phyloP scores from a whole-genome alignment of 768 basidiomycete species.

The Gautieria morchelliformis region DNA sequence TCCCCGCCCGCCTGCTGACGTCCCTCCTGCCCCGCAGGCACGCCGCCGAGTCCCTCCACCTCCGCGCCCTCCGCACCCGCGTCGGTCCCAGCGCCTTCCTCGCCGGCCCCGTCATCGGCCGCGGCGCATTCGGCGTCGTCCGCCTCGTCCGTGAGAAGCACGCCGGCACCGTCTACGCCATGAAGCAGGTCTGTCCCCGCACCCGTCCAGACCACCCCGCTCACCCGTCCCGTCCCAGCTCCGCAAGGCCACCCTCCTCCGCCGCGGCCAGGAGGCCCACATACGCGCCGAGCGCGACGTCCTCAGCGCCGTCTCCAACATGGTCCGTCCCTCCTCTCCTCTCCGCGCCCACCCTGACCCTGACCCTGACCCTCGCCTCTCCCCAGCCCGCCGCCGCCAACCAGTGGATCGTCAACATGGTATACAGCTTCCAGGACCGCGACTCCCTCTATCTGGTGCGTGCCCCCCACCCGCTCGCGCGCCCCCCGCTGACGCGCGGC shows the following conservation, averaged over 20 bases:
- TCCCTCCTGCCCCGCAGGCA: no score
- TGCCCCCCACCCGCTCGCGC: constrained; percentile 10
- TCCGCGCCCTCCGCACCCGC: no score
- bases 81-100: constrained; percentile 69
- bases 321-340: constrained; percentile 41
- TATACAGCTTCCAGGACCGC: constrained; percentile 92
- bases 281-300: constrained; percentile 93
- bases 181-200: constrained; percentile 71
- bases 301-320: constrained; percentile 81
- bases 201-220: constrained; percentile 12
- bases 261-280: constrained; percentile 95
- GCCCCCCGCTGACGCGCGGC: neutral
- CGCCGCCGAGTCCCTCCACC: no score
- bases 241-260: constrained; percentile 86
- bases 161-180: constrained; percentile 77
- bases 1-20: no score
- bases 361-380: no score
- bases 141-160: constrained; percentile 79
- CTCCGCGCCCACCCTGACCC: no score
- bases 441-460: constrained; percentile 90
- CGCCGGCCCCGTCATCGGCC: constrained; percentile 89
- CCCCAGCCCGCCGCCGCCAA: constrained; percentile 26
- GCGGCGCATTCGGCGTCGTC: constrained; percentile 96
- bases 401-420: constrained; percentile 90
- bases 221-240: constrained; percentile 36